Base-by-base conservation (phyloP, 2,329 filamentous ascomycete genomes). In the Xylariaceae sp. region DNA sequence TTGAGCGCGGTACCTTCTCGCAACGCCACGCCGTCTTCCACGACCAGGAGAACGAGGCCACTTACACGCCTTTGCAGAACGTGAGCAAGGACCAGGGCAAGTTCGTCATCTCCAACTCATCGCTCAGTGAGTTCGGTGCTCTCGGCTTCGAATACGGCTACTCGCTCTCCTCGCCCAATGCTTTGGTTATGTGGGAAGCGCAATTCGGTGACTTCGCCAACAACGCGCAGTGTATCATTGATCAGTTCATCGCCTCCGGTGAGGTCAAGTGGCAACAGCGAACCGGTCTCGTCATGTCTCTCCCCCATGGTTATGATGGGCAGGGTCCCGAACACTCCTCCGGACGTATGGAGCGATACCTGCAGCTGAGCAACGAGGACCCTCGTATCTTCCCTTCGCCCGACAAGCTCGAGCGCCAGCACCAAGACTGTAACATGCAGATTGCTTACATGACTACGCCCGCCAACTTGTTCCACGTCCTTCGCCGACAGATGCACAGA, bases 121-220 rank as follows among this genome's bases (percentile, higher is more conserved):
- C 93, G 12, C 81, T 86, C 65, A 84, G 80, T 65, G 78, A 86
- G 72, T 82, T 81, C 50, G 79, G 78, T 65, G 88, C 84, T 56
- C 89, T 99, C 57, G 94, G 94, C 48, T 99, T 99, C 71, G 94
- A 99, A 75, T 99, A 99, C 67, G 94, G 94, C 55, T 99, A 99
- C 79, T 99, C 94, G 3, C 78, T 99, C 55, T 96, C 92, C 28
- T 97, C 94, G 31, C 94, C 94, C 52, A 96, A 97, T 69, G 93
- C 94, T 36, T 84, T 99, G 22, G 93, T 99, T 64, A 96, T 99
- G 86, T 99, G 94, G 94, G 94, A 99, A 77, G 94, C 94, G 36
- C 94, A 99, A 74, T 99, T 99, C 67, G 94, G 94, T 80, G 94
- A 99, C 75, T 99, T 99, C 67, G 94, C 94, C 80, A 99, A 99